These are phyloP conservation scores for Basidioascus undulatus DNA, from an alignment of 768 basidiomycete species.

Conservation along the genomic window DNA sequence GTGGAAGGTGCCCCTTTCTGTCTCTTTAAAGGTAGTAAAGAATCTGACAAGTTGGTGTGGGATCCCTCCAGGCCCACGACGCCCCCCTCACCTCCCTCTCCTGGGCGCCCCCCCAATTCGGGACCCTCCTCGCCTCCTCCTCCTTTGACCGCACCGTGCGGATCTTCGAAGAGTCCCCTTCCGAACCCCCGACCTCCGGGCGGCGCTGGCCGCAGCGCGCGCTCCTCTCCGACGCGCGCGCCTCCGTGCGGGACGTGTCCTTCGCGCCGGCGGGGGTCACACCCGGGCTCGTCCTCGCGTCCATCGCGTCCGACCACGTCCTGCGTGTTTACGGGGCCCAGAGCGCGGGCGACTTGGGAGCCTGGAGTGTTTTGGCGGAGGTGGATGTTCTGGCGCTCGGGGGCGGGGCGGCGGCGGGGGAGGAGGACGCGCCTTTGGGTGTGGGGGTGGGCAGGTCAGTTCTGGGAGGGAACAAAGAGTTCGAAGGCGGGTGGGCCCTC, in stretches of 20 bases:
- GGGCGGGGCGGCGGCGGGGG: background rate
- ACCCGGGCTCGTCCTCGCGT: conserved; percentile 22
- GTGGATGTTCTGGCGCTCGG: background rate
- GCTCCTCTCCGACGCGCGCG: conserved; percentile 55
- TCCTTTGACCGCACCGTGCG: conserved; percentile 82
- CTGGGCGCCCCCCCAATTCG: conserved; percentile 88
- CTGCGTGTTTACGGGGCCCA: conserved; percentile 61
- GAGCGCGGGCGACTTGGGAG: conserved; percentile 8
- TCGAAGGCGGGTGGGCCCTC: conserved; percentile 76
- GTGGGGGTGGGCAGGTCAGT: background rate
- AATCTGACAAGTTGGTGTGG: conserved; percentile 1
- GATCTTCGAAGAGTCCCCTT: conserved; percentile 48
- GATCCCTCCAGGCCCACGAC: conserved; percentile 57
- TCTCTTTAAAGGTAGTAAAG: background rate
- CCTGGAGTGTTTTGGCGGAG: background rate
- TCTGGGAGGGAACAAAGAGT: conserved; percentile 36
- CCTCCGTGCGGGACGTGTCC: conserved; percentile 61
- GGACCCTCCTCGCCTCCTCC: conserved; percentile 57
- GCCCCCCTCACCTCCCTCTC: conserved; percentile 58
- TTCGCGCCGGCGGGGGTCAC: conserved; percentile 53
- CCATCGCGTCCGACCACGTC: conserved; percentile 64
- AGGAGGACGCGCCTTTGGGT: background rate
- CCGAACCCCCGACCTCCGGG: too few species aligned
- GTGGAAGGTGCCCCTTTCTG: conserved; percentile 42
- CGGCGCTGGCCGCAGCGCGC: conserved; percentile 49